Evolutionary conservation across 139 green algal species (phyloP), one percentile per base, ranked within the genome.

Genomic region (Chlamydomonas schloesseri): DNA sequence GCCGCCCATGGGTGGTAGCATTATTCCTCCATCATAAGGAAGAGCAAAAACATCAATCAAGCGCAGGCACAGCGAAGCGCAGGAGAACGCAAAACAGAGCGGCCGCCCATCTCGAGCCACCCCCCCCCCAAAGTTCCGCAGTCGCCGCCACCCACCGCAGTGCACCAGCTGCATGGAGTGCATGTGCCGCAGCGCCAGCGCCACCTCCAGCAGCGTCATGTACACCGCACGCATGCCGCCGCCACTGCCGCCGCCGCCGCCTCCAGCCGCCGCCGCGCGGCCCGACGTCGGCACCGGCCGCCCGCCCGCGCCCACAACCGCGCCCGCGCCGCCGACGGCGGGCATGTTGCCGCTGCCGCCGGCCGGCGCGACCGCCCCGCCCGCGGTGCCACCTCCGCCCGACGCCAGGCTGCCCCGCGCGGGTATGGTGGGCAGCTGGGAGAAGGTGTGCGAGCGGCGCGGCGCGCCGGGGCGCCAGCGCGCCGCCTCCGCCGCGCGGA

Each of bases 191-290:
- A 91, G 73, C 53, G 87, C 87, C 26, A 89, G 67, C 58, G 87
- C 87, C 47, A 91, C 71, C 87, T 91, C 87, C 47, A 91, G 74
- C 53, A 90, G 71, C 26, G 78, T 88, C 31, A 79, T 18, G 69
- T 80, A 80, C 31, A 87, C 71, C 50, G 64, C 64, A 1, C 46
- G 60, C 78, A 84, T 84, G 37, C 18, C 71, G 37, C 37, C 37
- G 26, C 72, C 47, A 3, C 14, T 42, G 37, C 17, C 42, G 62
- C 77, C 37, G 77, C 77, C 42, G 34, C 42, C 42, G 42, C 42
- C 42, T n/a, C n/a, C n/a, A n/a, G n/a, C n/a, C 42, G 42, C 42
- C 42, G 34, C 42, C 42, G 8, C 42, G 42, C 42, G 42, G 42
- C 42, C 42, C 42, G 42, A 50, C 42, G 42, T 8, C 42, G 42